Base-by-base conservation (phyloP, 2,329 filamentous ascomycete genomes). In the Ceratocystis harringtonii region DNA sequence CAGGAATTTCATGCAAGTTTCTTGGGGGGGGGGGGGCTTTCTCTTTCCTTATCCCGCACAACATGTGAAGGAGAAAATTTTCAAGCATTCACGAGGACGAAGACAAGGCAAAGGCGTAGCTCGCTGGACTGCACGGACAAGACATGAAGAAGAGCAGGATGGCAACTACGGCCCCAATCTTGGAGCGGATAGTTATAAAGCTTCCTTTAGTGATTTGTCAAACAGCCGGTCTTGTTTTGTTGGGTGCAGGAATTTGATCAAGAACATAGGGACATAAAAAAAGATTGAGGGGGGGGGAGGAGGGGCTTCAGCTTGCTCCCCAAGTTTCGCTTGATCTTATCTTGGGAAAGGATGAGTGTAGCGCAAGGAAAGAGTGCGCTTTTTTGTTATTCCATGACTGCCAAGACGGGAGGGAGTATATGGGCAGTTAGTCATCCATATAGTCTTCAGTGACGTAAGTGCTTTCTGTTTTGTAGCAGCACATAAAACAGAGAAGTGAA, bases 11-110 rank as follows among this genome's bases (percentile, higher is more conserved):
- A 57, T 57, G 52, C 52, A 57, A n/a, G 15, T 28, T 22, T 28
- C 28, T 7, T 41, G 22, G 22, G 22, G 22, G 22, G 22, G 22
- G 22, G 2, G 22, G 2, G 22, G 36, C 36, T 41, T 41, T 8
- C 10, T 41, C 36, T 41, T 10, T 41, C 36, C 36, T 41, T 41
- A 41, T 41, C 10, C 36, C 36, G 10, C 36, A 41, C 36, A 41
- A 12, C 52, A 57, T 57, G 52, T 57, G 52, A 32, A 57, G 52
- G 52, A 19, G n/a, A 57, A 57, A 57, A 57, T 57, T 57, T 57
- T 57, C 45, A 50, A 41, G 12, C 10, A 41, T 12, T 6, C 45
- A 50, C 6, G 45, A n/a, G 45, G 45, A 22, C 45, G 17, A 6
- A 6, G 17, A n/a, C 5, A 25, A 25, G 22, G 22, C 22, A 25